Base-by-base conservation (phyloP, 2,329 filamentous ascomycete species). In the Metarhizium anisopliae region DNA sequence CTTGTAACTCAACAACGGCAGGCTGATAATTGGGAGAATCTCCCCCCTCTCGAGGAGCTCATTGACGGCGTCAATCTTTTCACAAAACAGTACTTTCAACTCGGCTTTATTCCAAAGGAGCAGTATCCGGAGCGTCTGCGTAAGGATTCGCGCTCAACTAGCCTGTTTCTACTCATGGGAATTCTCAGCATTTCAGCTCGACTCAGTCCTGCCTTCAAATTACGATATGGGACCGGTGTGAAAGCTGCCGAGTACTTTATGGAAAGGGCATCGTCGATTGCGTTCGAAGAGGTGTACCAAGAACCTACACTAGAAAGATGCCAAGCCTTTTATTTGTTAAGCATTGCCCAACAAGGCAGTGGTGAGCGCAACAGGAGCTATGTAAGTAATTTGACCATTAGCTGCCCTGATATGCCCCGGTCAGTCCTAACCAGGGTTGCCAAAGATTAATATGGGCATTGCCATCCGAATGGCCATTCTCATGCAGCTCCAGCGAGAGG, bases 281-380 rank as follows among this genome's bases (percentile, higher is more conserved):
- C 80, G 1, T 63, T 75, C 36, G 66, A 67, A 29, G 78, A 82
- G 60, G 66, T 83, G 20, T 82, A 82, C 61, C 68, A 74, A 43
- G 74, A 76, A 54, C 76, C 80, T 0, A 80, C 74, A 0, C 63
- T 84, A 18, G 78, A 83, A 61, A 71, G 76, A 45, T 82, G 79
- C 53, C 81, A 84, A 64, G 80, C 75, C 1, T 83, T 83, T 58
- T 83, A 82, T 59, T 67, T 84, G 3, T 68, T 84, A 16, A 81
- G 79, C 61, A 77, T 84, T 55, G 79, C 80, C 4, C 80, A 84
- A 59, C 80, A 83, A 62, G 79, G 79, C 14, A 80, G 76, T 53
- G 80, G 78, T 0, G 68, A 77, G 59, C 76, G 73, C 45, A 78
- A 80, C 52, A 72, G 70, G 54, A 83, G 80, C 65, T 80, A 78